phyloP scores from a whole-genome alignment of 345 rosid species.

The Corchorus olitorius region DNA sequence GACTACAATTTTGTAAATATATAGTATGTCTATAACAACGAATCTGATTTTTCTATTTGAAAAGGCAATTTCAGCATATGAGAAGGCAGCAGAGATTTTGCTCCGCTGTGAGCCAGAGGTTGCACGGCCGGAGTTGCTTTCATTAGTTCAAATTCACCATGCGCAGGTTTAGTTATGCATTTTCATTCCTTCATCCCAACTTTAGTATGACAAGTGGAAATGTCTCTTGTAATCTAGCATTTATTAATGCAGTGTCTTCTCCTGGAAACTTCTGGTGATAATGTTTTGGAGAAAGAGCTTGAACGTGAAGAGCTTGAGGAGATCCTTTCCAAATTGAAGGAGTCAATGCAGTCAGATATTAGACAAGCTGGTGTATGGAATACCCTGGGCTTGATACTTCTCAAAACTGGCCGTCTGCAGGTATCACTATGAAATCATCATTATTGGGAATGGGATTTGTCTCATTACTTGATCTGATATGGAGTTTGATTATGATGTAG shows the following conservation, averaged over 20 bases:
- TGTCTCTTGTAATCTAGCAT: constrained; percentile 17
- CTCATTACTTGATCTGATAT: constrained; percentile 22
- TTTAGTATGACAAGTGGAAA: neutral
- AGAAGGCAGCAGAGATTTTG: constrained; percentile 92
- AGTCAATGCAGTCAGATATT: constrained; percentile 67
- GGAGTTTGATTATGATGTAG: constrained; percentile 37
- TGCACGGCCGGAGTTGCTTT: constrained; percentile 89
- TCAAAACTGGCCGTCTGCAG: constrained; percentile 85
- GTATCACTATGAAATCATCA: constrained; percentile 37
- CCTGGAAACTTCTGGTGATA: constrained; percentile 65
- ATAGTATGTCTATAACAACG: constrained; percentile 12
- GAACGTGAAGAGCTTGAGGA: constrained; percentile 77
- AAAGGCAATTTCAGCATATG: constrained; percentile 84
- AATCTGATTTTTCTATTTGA: constrained; percentile 5
- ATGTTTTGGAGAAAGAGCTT: constrained; percentile 70
- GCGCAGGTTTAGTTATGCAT: constrained; percentile 68
- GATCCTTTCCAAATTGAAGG: constrained; percentile 69
- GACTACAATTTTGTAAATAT: constrained; percentile 12
- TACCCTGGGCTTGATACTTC: constrained; percentile 79
- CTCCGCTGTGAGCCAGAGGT: constrained; percentile 76
- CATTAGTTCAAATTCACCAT: constrained; percentile 89
- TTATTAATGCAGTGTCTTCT: constrained; percentile 66
- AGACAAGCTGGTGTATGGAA: constrained; percentile 91
- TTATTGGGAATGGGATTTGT: constrained; percentile 20
- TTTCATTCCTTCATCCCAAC: neutral